A percentile compares a stretch with the other conserved stretches of the same genome.
These are phyloP conservation scores for Eragrostis tef DNA, from an alignment of 202 grass and related monocot species.

Conservation along the genomic window DNA sequence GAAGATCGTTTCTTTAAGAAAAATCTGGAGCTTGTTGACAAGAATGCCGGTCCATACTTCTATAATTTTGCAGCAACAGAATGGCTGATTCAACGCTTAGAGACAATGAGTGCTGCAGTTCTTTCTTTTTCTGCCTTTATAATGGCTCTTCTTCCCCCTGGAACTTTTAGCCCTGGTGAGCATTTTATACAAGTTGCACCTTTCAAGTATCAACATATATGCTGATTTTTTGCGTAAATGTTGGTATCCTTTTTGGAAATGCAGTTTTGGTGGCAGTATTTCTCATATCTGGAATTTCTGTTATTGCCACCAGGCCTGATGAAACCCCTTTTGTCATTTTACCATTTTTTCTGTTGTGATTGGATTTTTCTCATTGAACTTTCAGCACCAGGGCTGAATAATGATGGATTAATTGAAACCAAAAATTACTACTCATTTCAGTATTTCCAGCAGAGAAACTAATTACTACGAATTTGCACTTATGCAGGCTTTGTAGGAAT, in stretches of 20 bases:
- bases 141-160: slow-evolving; percentile 78
- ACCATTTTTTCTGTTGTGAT: background rate
- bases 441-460: background rate
- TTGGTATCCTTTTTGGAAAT: background rate
- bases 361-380: background rate
- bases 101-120: slow-evolving; percentile 74
- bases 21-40: slow-evolving; percentile 79
- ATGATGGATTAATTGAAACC: background rate
- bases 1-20: slow-evolving; percentile 89
- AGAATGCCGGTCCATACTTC: slow-evolving; percentile 81
- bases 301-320: background rate
- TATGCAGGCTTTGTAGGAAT: slow-evolving; percentile 85
- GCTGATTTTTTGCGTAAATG: background rate
- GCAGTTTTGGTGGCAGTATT: background rate
- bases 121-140: slow-evolving; percentile 85
- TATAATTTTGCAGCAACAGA: slow-evolving; percentile 87
- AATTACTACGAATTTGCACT: background rate
- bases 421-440: background rate
- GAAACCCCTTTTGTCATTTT: background rate
- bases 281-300: background rate
- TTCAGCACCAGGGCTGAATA: background rate
- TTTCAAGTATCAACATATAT: background rate
- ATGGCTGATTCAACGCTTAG: slow-evolving; percentile 88
- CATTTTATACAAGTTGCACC: background rate
- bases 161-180: slow-evolving; percentile 81